A percentile compares a stretch with the other conserved stretches of the same genome.
These are phyloP conservation scores for Saturnispora saitoi DNA, from an alignment of 805 yeast genomes.

Conservation along the genomic window DNA sequence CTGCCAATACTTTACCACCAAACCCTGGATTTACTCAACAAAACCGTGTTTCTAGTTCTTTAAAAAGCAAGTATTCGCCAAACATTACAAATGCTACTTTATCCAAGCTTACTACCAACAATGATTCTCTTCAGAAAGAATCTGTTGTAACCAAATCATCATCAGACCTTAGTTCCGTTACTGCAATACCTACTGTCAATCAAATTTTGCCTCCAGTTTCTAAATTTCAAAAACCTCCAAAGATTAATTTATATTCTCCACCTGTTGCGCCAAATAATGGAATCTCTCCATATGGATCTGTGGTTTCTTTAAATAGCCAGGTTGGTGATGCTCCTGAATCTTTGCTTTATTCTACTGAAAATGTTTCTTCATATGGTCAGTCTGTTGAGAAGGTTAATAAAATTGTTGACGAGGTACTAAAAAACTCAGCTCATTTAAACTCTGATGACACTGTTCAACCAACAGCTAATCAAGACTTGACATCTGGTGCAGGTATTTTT, in stretches of 20 bases:
- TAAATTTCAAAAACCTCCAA: background rate
- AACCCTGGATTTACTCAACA: background rate
- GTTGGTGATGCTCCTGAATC: background rate
- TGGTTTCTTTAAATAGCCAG: background rate
- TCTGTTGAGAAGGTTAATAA: background rate
- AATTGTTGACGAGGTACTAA: background rate
- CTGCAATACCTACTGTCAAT: background rate
- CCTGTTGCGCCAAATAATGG: background rate
- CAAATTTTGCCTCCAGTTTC: background rate
- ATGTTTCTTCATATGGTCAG: background rate
- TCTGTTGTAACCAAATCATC: background rate
- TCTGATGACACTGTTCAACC: background rate
- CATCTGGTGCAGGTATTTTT: background rate
- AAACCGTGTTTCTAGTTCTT: background rate
- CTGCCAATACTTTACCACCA: background rate
- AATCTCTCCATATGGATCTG: background rate
- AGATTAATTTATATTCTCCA: background rate
- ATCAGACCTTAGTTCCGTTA: background rate
- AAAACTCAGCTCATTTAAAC: no score
- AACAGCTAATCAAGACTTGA: background rate
- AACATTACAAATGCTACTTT: background rate
- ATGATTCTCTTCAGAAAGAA: no score
- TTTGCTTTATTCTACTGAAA: background rate
- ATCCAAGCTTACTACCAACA: background rate
- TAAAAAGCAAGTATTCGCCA: background rate